Percentiles rank a stretch among this genome's conserved stretches.
phyloP scores from a whole-genome alignment of 495 filamentous ascomycete genomes.

The Hypoxylon lienhwacheense region DNA sequence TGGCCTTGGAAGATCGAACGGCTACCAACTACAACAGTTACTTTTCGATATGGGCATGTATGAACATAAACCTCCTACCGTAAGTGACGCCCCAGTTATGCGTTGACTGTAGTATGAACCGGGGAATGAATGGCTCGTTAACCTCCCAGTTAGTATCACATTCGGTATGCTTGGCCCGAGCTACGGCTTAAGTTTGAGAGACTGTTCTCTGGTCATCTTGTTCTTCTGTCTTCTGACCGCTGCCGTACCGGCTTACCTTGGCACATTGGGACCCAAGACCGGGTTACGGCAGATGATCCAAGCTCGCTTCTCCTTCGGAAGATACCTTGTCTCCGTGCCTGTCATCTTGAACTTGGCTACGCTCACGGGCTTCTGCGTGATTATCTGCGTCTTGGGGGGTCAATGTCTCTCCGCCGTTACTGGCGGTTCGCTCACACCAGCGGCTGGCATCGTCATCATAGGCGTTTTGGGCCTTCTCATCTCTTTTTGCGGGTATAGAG shows the following conservation, averaged over 20 bases:
- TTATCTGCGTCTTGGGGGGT: slow-evolving; percentile 51
- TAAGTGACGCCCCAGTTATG: slow-evolving; percentile 25
- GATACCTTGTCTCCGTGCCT: slow-evolving; percentile 48
- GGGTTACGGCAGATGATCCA: slow-evolving; percentile 61
- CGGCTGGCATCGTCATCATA: slow-evolving; percentile 56
- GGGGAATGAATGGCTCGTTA: slow-evolving; percentile 18
- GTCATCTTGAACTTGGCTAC: slow-evolving; percentile 55
- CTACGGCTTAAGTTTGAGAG: slow-evolving; percentile 52
- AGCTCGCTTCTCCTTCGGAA: slow-evolving; percentile 57
- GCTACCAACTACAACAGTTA: slow-evolving; percentile 51
- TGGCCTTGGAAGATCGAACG: slow-evolving; percentile 55
- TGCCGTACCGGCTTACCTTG: slow-evolving; percentile 53
- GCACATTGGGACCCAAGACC: slow-evolving; percentile 53
- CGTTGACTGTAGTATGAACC: background rate
- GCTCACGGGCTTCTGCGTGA: slow-evolving; percentile 52
- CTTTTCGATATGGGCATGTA: slow-evolving; percentile 51
- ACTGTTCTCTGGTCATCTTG: slow-evolving; percentile 54
- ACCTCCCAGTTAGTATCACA: slow-evolving; percentile 48
- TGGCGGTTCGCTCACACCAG: slow-evolving; percentile 49
- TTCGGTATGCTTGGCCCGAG: slow-evolving; percentile 59
- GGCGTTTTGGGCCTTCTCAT: slow-evolving; percentile 56
- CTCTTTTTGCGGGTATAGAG: slow-evolving; percentile 60
- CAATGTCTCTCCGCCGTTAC: slow-evolving; percentile 56
- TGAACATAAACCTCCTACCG: slow-evolving; percentile 49
- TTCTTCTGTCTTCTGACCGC: slow-evolving; percentile 58